Conservation (phyloP, 192 early-diverging fungal species). For the Rhizophagus prolifer region DNA sequence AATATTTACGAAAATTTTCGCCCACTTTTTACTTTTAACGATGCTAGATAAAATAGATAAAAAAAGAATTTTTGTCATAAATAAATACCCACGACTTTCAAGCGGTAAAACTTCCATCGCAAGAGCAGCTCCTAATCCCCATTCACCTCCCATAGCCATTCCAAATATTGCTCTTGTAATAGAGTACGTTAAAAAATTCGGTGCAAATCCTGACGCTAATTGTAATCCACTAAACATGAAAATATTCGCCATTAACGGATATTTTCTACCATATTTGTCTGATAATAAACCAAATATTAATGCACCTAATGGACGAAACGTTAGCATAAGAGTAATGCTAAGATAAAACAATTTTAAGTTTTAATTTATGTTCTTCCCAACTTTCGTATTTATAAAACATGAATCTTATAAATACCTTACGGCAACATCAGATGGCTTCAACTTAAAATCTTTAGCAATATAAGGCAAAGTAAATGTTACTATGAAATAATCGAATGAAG, state of each 20-base stretch:
- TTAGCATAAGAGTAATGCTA: conserved; percentile 68
- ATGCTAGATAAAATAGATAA: neutral
- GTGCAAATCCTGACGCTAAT: conserved; percentile 64
- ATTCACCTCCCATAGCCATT: conserved; percentile 71
- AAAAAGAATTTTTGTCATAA: neutral
- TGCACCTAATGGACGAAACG: conserved; percentile 72
- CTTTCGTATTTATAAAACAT: neutral
- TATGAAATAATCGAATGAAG: neutral
- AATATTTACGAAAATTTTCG: neutral
- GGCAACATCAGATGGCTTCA: neutral
- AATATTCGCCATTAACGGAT: conserved; percentile 68
- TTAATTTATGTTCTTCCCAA: neutral
- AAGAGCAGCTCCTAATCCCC: conserved; percentile 72
- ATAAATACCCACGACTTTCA: conserved; percentile 55
- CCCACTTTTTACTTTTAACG: neutral
- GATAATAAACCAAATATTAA: conserved; percentile 69
- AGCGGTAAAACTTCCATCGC: conserved; percentile 69
- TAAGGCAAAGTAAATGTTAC: neutral
- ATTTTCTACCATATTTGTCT: conserved; percentile 65
- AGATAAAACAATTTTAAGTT: neutral
- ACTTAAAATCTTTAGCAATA: neutral
- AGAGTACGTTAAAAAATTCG: conserved; percentile 58
- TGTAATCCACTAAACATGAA: conserved; percentile 60
- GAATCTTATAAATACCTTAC: neutral
- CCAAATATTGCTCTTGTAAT: conserved; percentile 62